Evolutionary conservation across 768 basidiomycete genomes (phyloP), one percentile per base, ranked within the genome.

Genomic region (Epithele typhae): DNA sequence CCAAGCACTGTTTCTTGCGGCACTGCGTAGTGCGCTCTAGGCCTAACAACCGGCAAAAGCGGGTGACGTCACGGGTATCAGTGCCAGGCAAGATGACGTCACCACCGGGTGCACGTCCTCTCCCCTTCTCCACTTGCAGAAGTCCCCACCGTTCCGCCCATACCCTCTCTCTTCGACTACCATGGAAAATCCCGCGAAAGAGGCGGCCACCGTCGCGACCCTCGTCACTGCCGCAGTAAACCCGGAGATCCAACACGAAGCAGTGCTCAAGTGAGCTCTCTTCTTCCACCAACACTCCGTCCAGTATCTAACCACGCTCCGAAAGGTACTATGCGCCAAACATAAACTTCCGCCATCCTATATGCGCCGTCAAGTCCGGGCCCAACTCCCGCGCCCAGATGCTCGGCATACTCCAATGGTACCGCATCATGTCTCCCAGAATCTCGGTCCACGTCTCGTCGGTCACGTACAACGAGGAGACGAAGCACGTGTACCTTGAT

Each of bases 351-450:
- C 71, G 68, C 33, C 81, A 85, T 59, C 80, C 83, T 0, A 46
- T 84, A 22, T 82, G 74, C 66, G 59, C 64, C 34, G 73, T 84
- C 12, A 44, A 58, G 3, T 62, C 73, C 4, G 70, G 59, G 0
- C 69, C 73, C n/a, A 69, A 70, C 43, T 82, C 82, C 14, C 70
- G 82, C 42, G 73, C 78, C 15, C 63, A 66, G 17, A 66, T 85
- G 22, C 66, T 84, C 3, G 78, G 70, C 9, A 70, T 84, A 24
- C 82, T 78, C 58, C 79, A 82, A 55, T 84, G 81, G 79, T 81
- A 82, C 59, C 77, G 82, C 40, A 67, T 84, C 25, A 61, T 82
- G 58, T 82, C 79, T 11, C 83, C 82, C 27, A 50, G 66, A 1
- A 63, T 81, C 6, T 58, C 67, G 6, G 69, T 61, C 40, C 65